A percentile compares a stretch with the other conserved stretches of the same genome.
Conservation (phyloP, 2,329 filamentous ascomycete genomes). For the Endoconidiophora polonica region DNA sequence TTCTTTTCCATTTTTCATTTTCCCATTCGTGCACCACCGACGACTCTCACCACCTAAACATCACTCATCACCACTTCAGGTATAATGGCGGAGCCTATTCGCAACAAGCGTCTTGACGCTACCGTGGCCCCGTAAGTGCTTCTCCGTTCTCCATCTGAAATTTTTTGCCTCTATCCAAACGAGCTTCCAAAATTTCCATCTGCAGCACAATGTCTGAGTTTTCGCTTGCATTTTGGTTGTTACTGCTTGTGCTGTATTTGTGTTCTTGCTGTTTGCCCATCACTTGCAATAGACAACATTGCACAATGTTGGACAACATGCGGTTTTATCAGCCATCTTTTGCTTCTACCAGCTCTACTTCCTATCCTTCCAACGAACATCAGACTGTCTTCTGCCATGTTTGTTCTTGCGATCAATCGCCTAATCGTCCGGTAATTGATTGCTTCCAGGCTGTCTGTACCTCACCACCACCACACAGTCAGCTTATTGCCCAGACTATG, state of each 20-base stretch:
- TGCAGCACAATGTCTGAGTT: neutral
- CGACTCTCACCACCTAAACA: neutral
- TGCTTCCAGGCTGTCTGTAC: too few relatives aligned
- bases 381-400: too few relatives aligned
- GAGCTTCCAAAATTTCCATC: neutral
- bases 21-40: constrained; percentile 17
- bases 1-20: constrained; percentile 17
- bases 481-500: too few relatives aligned
- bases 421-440: too few relatives aligned
- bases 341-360: too few relatives aligned
- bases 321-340: too few relatives aligned
- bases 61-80: constrained; percentile 16
- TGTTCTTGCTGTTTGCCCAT: neutral
- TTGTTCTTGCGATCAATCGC: too few relatives aligned
- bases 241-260: neutral
- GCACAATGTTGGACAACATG: too few relatives aligned
- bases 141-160: constrained; percentile 12
- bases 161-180: constrained; percentile 10
- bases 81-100: constrained; percentile 45
- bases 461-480: too few relatives aligned
- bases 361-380: too few relatives aligned
- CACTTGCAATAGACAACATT: neutral
- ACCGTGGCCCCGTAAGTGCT: constrained; percentile 40
- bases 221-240: neutral
- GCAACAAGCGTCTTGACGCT: constrained; percentile 43